These are phyloP conservation scores for Malassezia cuniculi DNA, from an alignment of 1,284 basidiomycete genomes.

Conservation along the genomic window DNA sequence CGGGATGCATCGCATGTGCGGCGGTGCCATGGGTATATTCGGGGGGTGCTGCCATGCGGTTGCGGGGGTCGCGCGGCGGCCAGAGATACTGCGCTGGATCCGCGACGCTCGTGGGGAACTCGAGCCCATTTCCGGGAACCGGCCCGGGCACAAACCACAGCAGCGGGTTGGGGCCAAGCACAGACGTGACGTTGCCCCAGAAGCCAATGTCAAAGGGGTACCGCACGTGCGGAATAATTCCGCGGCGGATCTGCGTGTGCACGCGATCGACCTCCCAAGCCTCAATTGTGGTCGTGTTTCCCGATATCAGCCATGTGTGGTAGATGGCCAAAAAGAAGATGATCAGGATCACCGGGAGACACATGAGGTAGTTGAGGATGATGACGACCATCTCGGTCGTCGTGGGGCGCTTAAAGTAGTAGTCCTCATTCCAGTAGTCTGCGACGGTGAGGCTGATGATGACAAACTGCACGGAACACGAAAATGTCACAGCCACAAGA, in stretches of 20 bases:
- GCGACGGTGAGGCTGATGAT: slow-evolving; percentile 23
- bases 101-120: slow-evolving; percentile 58
- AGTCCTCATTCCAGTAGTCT: slow-evolving; percentile 25
- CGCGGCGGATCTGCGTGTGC: slow-evolving; percentile 66
- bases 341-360: slow-evolving; percentile 67
- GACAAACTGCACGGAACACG: too few species aligned
- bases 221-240: slow-evolving; percentile 67
- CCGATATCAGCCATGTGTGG: slow-evolving; percentile 66
- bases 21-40: not conserved
- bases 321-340: slow-evolving; percentile 68
- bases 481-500: too few species aligned
- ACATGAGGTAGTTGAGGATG: slow-evolving; percentile 72
- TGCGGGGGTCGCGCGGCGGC: slow-evolving; percentile 15
- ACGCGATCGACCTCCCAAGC: slow-evolving; percentile 95
- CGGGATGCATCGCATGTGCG: not conserved
- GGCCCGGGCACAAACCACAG: slow-evolving; percentile 68
- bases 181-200: slow-evolving; percentile 58
- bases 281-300: slow-evolving; percentile 90
- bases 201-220: slow-evolving; percentile 79
- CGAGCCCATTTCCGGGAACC: slow-evolving; percentile 58
- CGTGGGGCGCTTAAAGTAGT: slow-evolving; percentile 47
- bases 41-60: not conserved
- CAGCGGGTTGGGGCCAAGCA: slow-evolving; percentile 62
- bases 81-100: slow-evolving; percentile 52
- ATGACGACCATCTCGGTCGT: slow-evolving; percentile 76